phyloP scores from a whole-genome alignment of 1,139 yeast genomes.

The Pneumocystis carinii region DNA sequence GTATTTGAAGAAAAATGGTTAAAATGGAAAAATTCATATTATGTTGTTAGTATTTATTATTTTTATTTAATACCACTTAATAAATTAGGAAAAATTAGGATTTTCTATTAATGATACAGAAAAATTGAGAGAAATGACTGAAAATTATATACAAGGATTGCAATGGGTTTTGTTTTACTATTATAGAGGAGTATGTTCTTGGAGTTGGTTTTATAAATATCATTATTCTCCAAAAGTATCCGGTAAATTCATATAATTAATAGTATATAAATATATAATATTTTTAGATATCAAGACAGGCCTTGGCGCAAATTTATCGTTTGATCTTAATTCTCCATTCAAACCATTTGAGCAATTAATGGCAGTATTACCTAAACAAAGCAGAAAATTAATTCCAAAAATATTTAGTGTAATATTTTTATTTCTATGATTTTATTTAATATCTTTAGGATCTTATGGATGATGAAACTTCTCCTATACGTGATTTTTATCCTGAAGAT shows the following conservation, averaged over 20 bases:
- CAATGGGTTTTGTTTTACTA: slow-evolving; percentile 92
- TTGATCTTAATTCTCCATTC: slow-evolving; percentile 65
- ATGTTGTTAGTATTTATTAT: slow-evolving; percentile 20
- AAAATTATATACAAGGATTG: slow-evolving; percentile 78
- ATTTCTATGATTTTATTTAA: neutral
- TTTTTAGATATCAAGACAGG: slow-evolving; percentile 50
- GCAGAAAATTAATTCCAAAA: slow-evolving; percentile 63
- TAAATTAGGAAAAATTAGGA: slow-evolving; percentile 45
- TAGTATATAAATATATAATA: neutral
- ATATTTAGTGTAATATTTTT: slow-evolving; percentile 28
- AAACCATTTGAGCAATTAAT: slow-evolving; percentile 90
- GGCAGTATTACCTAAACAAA: slow-evolving; percentile 95
- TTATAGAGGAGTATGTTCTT: slow-evolving; percentile 77
- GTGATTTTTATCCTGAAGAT: slow-evolving; percentile 78
- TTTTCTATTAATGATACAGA: slow-evolving; percentile 43
- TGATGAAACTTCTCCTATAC: slow-evolving; percentile 76
- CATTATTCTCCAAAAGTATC: slow-evolving; percentile 91
- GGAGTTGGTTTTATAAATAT: slow-evolving; percentile 86
- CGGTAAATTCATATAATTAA: neutral
- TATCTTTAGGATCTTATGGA: slow-evolving; percentile 56
- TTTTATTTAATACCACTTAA: neutral
- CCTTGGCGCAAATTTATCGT: slow-evolving; percentile 40
- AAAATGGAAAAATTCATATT: slow-evolving; percentile 71
- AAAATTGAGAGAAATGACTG: slow-evolving; percentile 45
- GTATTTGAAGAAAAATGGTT: slow-evolving; percentile 40